These are phyloP conservation scores for Vigna angularis DNA, from an alignment of 306 rosid species.

Conservation along the genomic window DNA sequence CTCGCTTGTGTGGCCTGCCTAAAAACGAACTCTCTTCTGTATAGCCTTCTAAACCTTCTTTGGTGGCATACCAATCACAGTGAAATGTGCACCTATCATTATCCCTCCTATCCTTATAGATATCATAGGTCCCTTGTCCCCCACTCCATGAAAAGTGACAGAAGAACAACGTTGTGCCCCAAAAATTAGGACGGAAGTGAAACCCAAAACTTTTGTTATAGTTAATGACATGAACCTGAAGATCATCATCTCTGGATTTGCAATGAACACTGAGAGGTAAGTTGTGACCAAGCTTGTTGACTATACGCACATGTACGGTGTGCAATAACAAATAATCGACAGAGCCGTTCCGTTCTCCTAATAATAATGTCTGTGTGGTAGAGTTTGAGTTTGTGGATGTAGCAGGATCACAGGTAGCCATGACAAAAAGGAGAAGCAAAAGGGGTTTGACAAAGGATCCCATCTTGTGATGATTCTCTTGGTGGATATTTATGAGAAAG, in stretches of 20 bases:
- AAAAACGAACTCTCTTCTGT: neutral
- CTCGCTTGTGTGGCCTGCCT: neutral
- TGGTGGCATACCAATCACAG: slow-evolving; percentile 29
- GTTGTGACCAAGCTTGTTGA: neutral
- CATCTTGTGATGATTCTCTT: neutral
- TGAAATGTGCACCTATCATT: rapidly evolving
- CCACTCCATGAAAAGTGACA: slow-evolving; percentile 12
- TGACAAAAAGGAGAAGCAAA: neutral
- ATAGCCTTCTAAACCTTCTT: slow-evolving; percentile 26
- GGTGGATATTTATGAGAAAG: neutral
- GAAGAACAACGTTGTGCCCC: slow-evolving; percentile 18
- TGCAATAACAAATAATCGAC: too few relatives aligned
- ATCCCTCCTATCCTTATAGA: neutral
- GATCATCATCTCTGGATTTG: slow-evolving; percentile 27
- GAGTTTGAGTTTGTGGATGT: neutral
- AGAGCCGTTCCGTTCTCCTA: neutral
- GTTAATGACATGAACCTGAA: neutral
- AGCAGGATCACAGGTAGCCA: too few relatives aligned
- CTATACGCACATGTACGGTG: neutral
- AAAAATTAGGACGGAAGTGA: neutral
- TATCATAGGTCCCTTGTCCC: neutral
- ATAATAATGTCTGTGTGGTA: neutral
- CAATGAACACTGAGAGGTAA: neutral
- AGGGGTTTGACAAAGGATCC: neutral
- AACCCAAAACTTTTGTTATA: neutral